phyloP scores from a whole-genome alignment of 495 filamentous ascomycete genomes.

The Penicillium paradoxum region DNA sequence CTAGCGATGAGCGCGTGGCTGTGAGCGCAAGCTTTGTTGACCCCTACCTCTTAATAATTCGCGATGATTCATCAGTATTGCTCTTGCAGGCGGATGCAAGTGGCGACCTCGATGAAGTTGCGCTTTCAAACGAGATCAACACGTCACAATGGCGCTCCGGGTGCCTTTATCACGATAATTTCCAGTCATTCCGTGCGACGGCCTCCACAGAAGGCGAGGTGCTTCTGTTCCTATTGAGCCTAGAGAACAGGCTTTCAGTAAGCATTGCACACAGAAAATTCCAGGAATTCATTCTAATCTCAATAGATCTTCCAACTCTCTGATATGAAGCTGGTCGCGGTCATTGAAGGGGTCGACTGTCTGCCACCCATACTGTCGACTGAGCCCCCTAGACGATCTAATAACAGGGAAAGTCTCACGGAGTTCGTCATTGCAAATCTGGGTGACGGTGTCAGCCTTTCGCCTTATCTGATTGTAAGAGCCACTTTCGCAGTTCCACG shows the following conservation, averaged over 20 bases:
- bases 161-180: slow-evolving; percentile 69
- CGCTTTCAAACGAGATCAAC: slow-evolving; percentile 49
- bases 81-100: slow-evolving; percentile 70
- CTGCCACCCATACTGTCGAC: slow-evolving; percentile 70
- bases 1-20: slow-evolving; percentile 68
- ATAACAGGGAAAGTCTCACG: slow-evolving; percentile 61
- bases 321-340: slow-evolving; percentile 31
- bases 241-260: slow-evolving; percentile 68
- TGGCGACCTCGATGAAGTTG: slow-evolving; percentile 81
- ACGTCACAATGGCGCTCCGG: slow-evolving; percentile 70
- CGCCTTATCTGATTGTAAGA: slow-evolving; percentile 76
- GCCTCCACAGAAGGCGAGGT: slow-evolving; percentile 42
- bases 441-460: slow-evolving; percentile 63
- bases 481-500: not conserved
- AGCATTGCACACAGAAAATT: slow-evolving; percentile 25
- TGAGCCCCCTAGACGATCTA: slow-evolving; percentile 66
- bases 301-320: slow-evolving; percentile 39
- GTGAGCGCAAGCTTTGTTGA: slow-evolving; percentile 80
- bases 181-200: slow-evolving; percentile 47
- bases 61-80: slow-evolving; percentile 72
- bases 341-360: slow-evolving; percentile 63
- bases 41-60: slow-evolving; percentile 78
- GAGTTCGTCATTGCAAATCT: slow-evolving; percentile 81
- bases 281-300: not conserved
- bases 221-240: slow-evolving; percentile 70